Evolutionary conservation across 305 asterid genomes (phyloP), one percentile per base, ranked within the genome.

Genomic region (Salvia sclarea): DNA sequence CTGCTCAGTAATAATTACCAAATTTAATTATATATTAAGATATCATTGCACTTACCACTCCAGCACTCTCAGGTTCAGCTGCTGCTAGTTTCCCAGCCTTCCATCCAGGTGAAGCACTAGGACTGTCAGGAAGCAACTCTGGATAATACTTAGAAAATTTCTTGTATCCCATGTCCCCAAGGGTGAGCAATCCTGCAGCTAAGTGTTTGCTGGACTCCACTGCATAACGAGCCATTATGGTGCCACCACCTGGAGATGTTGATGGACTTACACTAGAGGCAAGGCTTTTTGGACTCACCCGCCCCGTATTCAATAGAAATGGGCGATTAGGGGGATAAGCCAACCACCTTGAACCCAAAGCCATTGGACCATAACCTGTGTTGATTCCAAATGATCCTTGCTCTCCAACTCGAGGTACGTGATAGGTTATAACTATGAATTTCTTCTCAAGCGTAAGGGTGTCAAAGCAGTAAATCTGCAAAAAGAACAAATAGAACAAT

Each of bases 331-430:
- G 90, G 71, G 97, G 81, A 78, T 92, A 92, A 10, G 99, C 98
- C 89, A 95, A 73, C 99, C 99, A 95, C 81, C 99, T 85, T 40
- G 97, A 85, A 37, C 99, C 99, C 71, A 92, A 86, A 69, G 97
- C 92, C 95, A 95, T 83, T 53, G 98, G 99, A 70, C 99, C 99
- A 66, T 89, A 90, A 13, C 97, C 95, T 35, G 91, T 83, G 78
- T 88, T 87, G 66, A 88, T 81, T 24, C 83, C 95, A 58, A 79
- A 76, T 24, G 82, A 71, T 69, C 98, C 97, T 78, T 84, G 97
- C 69, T 86, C 92, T 65, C 96, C 96, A 69, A 80, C 83, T 69
- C 84, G 96, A 62, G 96, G 91, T 62, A 89, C 90, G 64, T 95
- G 96, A 72, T 86, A 88, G 50, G 98, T 95, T 28, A 92, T 82